Base-by-base conservation (phyloP, 1,284 basidiomycete genomes). In the Rhodotorula sp. region DNA sequence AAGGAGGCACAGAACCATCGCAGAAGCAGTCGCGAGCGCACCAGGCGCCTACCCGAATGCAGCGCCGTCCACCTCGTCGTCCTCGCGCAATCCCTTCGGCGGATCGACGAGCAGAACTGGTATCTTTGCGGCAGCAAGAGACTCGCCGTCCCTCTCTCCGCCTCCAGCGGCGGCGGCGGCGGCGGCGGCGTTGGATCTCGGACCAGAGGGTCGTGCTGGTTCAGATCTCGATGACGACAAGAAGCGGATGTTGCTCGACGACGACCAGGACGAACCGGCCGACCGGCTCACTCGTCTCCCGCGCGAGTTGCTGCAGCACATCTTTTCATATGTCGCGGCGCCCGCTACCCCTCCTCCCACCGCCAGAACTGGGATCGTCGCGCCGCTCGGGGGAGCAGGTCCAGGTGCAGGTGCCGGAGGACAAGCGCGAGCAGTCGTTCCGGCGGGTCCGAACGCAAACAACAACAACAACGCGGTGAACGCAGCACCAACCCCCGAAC, bases 241-340 rank as follows among this genome's bases (percentile, higher is more conserved):
- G 18, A 37, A n/a, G 60, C 24, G 42, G 29, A 15, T 30, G 51
- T 20, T 44, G 24, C 10, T 18, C 56, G 15, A 30, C 57, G 12
- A 37, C 57, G 6, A 33, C 59, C n/a, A 30, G 26, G 44, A n/a
- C n/a, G n/a, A 62, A 22, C 60, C 68, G 10, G 44, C 65, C 20
- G 72, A 75, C 60, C 66, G 58, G 29, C 64, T 75, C 54, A 59
- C 63, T 0, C 65, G 51, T 18, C 72, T 75, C 46, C 67, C 69
- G 5, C 49, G 62, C 45, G 74, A 75, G n/a, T 64, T 75, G 14
- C 58, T 71, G 60, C 46, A 69, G 20, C 62, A 68, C 44, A 71
- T 75, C 60, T 60, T 75, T 44, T 30, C 48, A 1, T 68, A 68
- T 58, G 44, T 75, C 30, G 46, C 48, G 6, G 60, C 60, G 7